Evolutionary conservation across 2,329 filamentous ascomycete species (phyloP), one percentile per base, ranked within the genome.

Genomic region (Emergomyces pasteurianus): DNA sequence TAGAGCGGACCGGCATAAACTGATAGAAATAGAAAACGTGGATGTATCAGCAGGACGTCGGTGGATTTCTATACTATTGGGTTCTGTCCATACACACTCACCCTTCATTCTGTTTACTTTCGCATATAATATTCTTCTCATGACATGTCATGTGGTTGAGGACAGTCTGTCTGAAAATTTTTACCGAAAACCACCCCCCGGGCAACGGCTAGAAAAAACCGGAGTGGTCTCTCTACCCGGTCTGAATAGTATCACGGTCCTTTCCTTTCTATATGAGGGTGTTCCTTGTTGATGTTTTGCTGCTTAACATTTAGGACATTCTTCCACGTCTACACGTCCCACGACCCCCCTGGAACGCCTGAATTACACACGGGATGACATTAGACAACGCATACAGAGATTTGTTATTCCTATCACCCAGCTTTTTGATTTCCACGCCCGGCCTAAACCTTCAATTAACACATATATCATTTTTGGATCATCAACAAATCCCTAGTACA

Each of bases 71-170:
- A 36, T 36, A 54, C 38, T 34, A 38, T 54, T 54, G 50, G 50
- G 21, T 56, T 43, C 54, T 42, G 6, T 14, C 18, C 54, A n/a
- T 23, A 18, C n/a, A n/a, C n/a, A n/a, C 31, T 28, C 26, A 31
- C 14, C 9, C 3, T 28, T 28, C 14, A 42, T 28, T 42, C n/a
- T 55, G 16, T 43, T 14, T 7, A 43, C 31, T 56, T 8, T 9
- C 8, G 2, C 31, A 55, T 23, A 16, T 12, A n/a, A 40, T 56
- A 43, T 56, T 28, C 7, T 56, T 18, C 3, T 23, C 36, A 56
- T 43, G 54, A n/a, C 54, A 14, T 56, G 54, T 56, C 54, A 42
- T 56, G 38, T 56, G 54, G 36, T 43, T 56, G 21, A 42, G n/a
- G 23, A 26, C 28, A 42, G 23, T 43, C 10, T 38, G 23, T 43